These are phyloP conservation scores for Trichoderma hamatum DNA, from an alignment of 2,329 filamentous ascomycete species.

Conservation along the genomic window DNA sequence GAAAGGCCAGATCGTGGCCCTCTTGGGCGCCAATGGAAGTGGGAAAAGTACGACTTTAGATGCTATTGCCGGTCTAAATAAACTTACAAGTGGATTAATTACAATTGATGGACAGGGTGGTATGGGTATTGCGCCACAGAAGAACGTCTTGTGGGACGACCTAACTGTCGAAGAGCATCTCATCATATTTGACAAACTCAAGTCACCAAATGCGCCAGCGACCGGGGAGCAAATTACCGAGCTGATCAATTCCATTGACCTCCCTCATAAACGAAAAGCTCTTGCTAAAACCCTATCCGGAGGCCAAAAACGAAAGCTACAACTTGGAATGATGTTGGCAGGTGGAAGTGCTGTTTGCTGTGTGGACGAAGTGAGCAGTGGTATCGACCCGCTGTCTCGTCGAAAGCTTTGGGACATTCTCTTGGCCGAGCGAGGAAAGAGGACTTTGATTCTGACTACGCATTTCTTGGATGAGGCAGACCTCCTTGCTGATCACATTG, in stretches of 20 bases:
- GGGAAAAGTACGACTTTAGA: constrained; percentile 91
- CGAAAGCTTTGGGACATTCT: constrained; percentile 95
- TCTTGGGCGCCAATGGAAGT: constrained; percentile 86
- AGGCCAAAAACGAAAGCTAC: constrained; percentile 89
- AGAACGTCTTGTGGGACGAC: constrained; percentile 92
- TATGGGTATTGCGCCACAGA: constrained; percentile 85
- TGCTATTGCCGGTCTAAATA: constrained; percentile 80
- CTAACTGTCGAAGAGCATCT: constrained; percentile 86
- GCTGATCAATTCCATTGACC: constrained; percentile 72
- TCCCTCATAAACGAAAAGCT: constrained; percentile 73
- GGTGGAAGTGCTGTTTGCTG: constrained; percentile 87
- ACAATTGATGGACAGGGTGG: constrained; percentile 76
- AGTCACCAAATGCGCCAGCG: constrained; percentile 62
- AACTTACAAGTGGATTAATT: constrained; percentile 74
- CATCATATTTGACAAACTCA: constrained; percentile 79
- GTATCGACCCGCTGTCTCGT: constrained; percentile 82
- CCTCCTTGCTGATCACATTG: constrained; percentile 84
- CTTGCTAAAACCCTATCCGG: constrained; percentile 79
- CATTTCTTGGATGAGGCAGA: constrained; percentile 96
- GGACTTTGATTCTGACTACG: constrained; percentile 86
- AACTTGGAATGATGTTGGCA: constrained; percentile 93
- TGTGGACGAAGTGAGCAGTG: constrained; percentile 88
- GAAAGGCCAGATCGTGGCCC: constrained; percentile 80
- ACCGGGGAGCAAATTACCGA: constrained; percentile 61
- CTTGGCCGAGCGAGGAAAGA: constrained; percentile 75